A percentile compares a stretch with the other conserved stretches of the same genome.
phyloP scores from a whole-genome alignment of 805 yeast genomes.

The Ogataea paraovalis region DNA sequence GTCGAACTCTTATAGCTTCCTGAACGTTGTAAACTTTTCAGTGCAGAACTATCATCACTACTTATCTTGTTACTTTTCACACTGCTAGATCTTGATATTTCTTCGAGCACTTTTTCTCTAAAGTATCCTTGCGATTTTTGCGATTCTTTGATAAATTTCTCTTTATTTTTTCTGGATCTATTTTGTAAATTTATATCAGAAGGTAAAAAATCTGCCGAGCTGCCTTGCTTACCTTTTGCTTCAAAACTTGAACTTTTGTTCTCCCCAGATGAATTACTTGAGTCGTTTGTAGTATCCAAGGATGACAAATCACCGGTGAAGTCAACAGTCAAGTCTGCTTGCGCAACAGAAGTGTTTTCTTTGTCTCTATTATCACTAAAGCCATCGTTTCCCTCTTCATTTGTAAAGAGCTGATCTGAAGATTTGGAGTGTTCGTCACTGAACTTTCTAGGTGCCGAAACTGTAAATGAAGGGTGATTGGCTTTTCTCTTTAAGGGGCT shows the following conservation, averaged over 20 bases:
- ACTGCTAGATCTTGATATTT: conserved; percentile 12
- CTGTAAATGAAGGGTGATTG: conserved; percentile 1
- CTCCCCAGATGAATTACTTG: neutral
- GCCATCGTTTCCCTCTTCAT: neutral
- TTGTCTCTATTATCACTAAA: neutral
- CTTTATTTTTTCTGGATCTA: conserved; percentile 7
- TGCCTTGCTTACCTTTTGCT: neutral
- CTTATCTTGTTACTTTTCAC: conserved; percentile 7
- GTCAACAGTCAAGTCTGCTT: conserved; percentile 4
- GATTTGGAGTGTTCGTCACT: neutral
- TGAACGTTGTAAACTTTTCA: conserved; percentile 1
- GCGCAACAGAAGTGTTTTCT: neutral
- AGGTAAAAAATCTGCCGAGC: neutral
- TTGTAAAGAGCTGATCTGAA: neutral
- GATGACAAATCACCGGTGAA: conserved; percentile 12
- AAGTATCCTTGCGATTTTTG: conserved; percentile 18
- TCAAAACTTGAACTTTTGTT: neutral
- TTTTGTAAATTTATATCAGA: neutral
- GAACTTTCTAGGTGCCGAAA: neutral
- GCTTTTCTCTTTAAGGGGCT: conserved; percentile 9
- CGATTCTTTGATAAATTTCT: conserved; percentile 12
- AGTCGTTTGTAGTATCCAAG: neutral
- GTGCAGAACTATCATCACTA: conserved; percentile 3
- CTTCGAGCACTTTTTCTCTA: conserved; percentile 13
- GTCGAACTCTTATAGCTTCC: conserved; percentile 1